Percentiles rank a stretch among this genome's conserved stretches.
Evolutionary conservation across 371 early-diverging fungal genomes (phyloP).

Genomic region (Apophysomyces trapeziformis): DNA sequence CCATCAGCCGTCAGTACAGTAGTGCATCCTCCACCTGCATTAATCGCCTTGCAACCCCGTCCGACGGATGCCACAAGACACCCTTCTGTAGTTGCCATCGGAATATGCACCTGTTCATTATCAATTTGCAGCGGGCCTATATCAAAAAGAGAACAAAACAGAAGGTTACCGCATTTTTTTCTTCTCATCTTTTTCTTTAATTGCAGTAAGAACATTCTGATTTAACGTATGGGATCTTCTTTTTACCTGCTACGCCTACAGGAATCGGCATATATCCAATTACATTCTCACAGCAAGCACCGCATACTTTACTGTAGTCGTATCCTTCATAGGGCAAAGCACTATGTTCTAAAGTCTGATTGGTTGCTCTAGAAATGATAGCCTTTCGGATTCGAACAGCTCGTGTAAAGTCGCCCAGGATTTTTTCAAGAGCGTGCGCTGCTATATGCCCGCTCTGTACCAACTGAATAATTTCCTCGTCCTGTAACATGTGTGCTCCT

Average conservation of each 20-base stretch:
- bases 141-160: not conserved
- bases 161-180: too few species aligned
- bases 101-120: slow-evolving; percentile 78
- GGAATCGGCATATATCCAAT: slow-evolving; percentile 96
- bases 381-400: slow-evolving; percentile 87
- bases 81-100: slow-evolving; percentile 98
- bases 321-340: slow-evolving; percentile 81
- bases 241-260: slow-evolving; percentile 85
- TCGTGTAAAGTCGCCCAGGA: slow-evolving; percentile 73
- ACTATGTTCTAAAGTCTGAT: slow-evolving; percentile 68
- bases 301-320: slow-evolving; percentile 88
- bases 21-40: slow-evolving; percentile 85
- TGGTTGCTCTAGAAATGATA: slow-evolving; percentile 74
- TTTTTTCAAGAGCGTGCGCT: slow-evolving; percentile 86
- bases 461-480: slow-evolving; percentile 81
- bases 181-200: too few species aligned
- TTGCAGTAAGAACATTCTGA: not conserved
- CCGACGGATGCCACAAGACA: slow-evolving; percentile 94
- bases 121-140: slow-evolving; percentile 78
- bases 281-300: slow-evolving; percentile 97
- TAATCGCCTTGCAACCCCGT: slow-evolving; percentile 97
- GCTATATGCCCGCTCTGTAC: slow-evolving; percentile 76
- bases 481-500: slow-evolving; percentile 41
- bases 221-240: not conserved
- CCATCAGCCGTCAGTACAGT: slow-evolving; percentile 88